A percentile compares a stretch with the other conserved stretches of the same genome.
These are phyloP conservation scores for Allium cepa DNA, from an alignment of 106 monocot species.

Conservation along the genomic window DNA sequence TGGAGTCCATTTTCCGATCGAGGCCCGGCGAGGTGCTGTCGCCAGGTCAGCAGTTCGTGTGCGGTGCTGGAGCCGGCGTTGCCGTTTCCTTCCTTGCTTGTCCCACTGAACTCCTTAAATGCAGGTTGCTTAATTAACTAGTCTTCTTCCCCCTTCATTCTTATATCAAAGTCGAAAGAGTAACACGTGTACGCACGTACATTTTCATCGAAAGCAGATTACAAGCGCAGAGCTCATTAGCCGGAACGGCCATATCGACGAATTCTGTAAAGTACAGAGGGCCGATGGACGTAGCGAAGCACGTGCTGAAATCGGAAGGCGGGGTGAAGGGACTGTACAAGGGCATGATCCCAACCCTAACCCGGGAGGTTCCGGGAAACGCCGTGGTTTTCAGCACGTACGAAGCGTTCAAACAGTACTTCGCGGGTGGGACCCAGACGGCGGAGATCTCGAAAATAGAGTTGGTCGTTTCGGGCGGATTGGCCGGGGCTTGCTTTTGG, in stretches of 20 bases:
- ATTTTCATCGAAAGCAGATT: slow-evolving; percentile 20
- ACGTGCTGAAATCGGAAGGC: slow-evolving; percentile 42
- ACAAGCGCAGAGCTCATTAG: slow-evolving; percentile 48
- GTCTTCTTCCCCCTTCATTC: too few relatives aligned
- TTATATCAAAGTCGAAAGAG: too few relatives aligned
- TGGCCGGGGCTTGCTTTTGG: slow-evolving; percentile 53
- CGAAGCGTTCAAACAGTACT: slow-evolving; percentile 37
- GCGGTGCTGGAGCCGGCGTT: slow-evolving; percentile 53
- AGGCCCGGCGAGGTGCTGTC: slow-evolving; percentile 34
- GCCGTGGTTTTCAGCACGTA: slow-evolving; percentile 53
- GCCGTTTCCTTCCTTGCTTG: slow-evolving; percentile 52
- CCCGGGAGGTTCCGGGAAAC: slow-evolving; percentile 55
- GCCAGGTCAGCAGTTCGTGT: slow-evolving; percentile 41
- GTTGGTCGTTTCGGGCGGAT: slow-evolving; percentile 35
- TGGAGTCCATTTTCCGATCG: slow-evolving; percentile 45
- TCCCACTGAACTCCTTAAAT: slow-evolving; percentile 23
- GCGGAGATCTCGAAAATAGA: slow-evolving; percentile 36
- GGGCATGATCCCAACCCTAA: slow-evolving; percentile 44
- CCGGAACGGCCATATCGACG: slow-evolving; percentile 23
- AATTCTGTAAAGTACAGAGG: slow-evolving; percentile 34
- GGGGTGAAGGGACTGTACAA: slow-evolving; percentile 43
- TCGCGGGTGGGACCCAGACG: slow-evolving; percentile 40
- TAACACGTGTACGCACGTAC: too few relatives aligned
- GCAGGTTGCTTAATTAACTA: slow-evolving; percentile 22
- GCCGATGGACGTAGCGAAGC: slow-evolving; percentile 57